Evolutionary conservation across 495 filamentous ascomycete species (phyloP).

Genomic region (Astrocystis sublimbata): DNA sequence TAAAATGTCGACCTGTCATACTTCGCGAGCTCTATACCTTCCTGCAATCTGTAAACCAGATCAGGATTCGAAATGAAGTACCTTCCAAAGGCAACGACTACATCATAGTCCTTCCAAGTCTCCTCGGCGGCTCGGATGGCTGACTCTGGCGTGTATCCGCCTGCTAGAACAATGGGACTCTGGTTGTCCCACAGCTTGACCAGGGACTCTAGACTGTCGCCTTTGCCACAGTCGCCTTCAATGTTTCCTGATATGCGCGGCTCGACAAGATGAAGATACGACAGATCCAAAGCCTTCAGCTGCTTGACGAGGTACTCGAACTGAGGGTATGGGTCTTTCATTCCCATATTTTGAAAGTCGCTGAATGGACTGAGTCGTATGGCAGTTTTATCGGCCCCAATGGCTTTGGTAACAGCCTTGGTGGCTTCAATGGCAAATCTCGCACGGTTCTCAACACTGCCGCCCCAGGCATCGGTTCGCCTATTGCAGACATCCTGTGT

Average conservation of each 20-base stretch:
- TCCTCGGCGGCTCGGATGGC: slow-evolving; percentile 52
- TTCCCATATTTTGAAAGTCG: slow-evolving; percentile 55
- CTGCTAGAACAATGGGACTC: slow-evolving; percentile 58
- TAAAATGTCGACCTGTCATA: slow-evolving; percentile 66
- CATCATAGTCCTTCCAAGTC: slow-evolving; percentile 53
- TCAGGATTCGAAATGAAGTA: slow-evolving; percentile 71
- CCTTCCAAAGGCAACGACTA: slow-evolving; percentile 59
- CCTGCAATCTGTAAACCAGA: slow-evolving; percentile 58
- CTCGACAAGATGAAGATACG: slow-evolving; percentile 56
- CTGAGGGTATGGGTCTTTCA: slow-evolving; percentile 55
- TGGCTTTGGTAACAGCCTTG: slow-evolving; percentile 32
- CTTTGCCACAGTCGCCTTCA: slow-evolving; percentile 39
- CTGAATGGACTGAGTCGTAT: slow-evolving; percentile 54
- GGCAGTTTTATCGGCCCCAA: slow-evolving; percentile 42
- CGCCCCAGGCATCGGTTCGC: slow-evolving; percentile 55
- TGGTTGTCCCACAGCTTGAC: slow-evolving; percentile 43
- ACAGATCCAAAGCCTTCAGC: slow-evolving; percentile 50
- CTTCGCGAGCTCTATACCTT: slow-evolving; percentile 52
- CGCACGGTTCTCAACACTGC: slow-evolving; percentile 51
- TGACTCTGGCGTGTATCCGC: slow-evolving; percentile 55
- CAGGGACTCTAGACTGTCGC: slow-evolving; percentile 53
- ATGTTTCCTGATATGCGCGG: slow-evolving; percentile 45
- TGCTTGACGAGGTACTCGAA: slow-evolving; percentile 53
- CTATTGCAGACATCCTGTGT: slow-evolving; percentile 52
- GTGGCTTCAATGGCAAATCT: slow-evolving; percentile 51